These are phyloP conservation scores for Pisolithus sp. DNA, from an alignment of 768 basidiomycete genomes.

Conservation along the genomic window DNA sequence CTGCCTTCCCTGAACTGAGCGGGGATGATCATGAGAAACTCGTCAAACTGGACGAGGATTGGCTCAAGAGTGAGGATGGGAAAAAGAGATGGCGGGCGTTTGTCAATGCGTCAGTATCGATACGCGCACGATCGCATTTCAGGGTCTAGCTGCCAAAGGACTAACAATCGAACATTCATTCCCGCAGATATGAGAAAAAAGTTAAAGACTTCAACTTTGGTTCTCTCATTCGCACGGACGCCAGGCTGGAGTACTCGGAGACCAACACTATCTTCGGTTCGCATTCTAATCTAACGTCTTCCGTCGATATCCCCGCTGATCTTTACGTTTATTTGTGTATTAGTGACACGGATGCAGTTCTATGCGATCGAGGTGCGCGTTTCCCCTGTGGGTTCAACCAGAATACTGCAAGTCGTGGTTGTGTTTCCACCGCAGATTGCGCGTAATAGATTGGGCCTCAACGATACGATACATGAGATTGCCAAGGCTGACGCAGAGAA, in stretches of 20 bases:
- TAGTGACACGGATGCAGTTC: conserved; percentile 50
- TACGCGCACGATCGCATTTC: neutral
- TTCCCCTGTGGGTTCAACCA: conserved; percentile 5
- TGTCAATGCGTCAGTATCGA: conserved; percentile 54
- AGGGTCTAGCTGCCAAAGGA: neutral
- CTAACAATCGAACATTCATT: neutral
- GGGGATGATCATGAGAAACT: conserved; percentile 43
- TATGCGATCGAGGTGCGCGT: conserved; percentile 77
- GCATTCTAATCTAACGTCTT: conserved; percentile 12
- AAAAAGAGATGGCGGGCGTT: conserved; percentile 91
- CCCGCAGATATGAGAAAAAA: conserved; percentile 74
- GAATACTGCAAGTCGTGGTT: neutral
- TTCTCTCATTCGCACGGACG: conserved; percentile 81
- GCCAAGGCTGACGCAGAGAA: conserved; percentile 62
- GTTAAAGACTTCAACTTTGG: conserved; percentile 96
- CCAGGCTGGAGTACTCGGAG: conserved; percentile 78
- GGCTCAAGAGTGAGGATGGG: conserved; percentile 82
- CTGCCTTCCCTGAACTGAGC: conserved; percentile 75
- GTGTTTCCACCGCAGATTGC: conserved; percentile 54
- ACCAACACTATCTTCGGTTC: conserved; percentile 91
- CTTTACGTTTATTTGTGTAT: neutral
- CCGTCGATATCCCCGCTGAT: conserved; percentile 6
- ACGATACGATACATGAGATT: conserved; percentile 77
- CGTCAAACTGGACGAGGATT: conserved; percentile 73
- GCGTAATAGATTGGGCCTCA: conserved; percentile 85